Evolutionary conservation across 768 basidiomycete species (phyloP).

Genomic region (Trametopsis cervina): DNA sequence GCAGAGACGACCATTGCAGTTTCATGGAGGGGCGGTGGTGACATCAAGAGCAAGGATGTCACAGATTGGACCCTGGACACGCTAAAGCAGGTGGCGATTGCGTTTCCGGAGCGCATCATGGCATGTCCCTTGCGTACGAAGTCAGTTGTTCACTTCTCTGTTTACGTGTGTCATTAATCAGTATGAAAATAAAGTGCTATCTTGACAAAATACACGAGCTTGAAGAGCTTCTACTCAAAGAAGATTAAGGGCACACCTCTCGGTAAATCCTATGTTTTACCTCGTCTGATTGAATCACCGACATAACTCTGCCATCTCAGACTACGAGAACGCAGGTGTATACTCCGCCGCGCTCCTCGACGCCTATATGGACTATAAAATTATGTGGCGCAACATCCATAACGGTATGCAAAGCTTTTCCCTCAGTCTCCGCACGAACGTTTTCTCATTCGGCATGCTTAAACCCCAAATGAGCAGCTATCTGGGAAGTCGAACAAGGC

Average conservation of each 20-base stretch:
- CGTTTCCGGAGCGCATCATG: not conserved
- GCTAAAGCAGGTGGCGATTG: not conserved
- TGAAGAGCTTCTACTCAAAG: not conserved
- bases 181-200: not conserved
- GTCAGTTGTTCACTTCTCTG: not conserved
- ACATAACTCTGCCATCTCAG: not conserved
- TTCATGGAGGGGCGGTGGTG: not conserved
- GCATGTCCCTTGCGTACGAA: not conserved
- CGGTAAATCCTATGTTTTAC: not conserved
- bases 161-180: not conserved
- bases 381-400: not conserved
- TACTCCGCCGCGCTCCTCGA: not conserved
- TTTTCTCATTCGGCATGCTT: no score
- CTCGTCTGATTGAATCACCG: no score
- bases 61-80: not conserved
- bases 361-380: slow-evolving; percentile 1
- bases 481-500: not conserved
- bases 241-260: not conserved
- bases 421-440: no score
- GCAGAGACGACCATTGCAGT: not conserved
- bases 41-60: not conserved
- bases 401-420: not conserved
- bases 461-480: not conserved
- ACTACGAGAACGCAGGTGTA: slow-evolving; percentile 1
- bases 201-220: not conserved